Evolutionary conservation across 345 rosid species (phyloP).

Genomic region (Arabidopsis suecica): DNA sequence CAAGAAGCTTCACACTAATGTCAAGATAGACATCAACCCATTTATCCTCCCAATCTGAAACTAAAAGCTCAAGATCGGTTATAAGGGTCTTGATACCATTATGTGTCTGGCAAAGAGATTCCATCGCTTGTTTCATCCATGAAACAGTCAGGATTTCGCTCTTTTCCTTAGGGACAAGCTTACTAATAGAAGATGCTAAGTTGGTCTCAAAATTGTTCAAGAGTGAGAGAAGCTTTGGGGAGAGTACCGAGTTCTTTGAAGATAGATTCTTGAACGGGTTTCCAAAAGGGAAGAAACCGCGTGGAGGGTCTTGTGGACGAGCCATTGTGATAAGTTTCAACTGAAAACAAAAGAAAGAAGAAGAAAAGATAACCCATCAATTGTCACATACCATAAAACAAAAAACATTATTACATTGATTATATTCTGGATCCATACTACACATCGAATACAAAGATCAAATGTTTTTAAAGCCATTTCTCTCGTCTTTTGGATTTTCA

Average conservation of each 20-base stretch:
- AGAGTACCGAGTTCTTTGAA: slow-evolving; percentile 36
- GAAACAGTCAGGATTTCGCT: slow-evolving; percentile 41
- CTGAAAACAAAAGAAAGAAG: slow-evolving; percentile 23
- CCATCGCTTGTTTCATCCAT: slow-evolving; percentile 49
- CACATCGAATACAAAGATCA: background rate
- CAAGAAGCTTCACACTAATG: slow-evolving; percentile 47
- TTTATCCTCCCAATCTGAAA: slow-evolving; percentile 48
- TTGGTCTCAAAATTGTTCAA: slow-evolving; percentile 40
- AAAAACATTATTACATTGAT: background rate
- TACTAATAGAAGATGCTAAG: slow-evolving; percentile 34
- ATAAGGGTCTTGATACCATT: slow-evolving; percentile 42
- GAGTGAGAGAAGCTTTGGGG: slow-evolving; percentile 38
- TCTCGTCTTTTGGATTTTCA: background rate
- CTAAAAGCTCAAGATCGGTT: slow-evolving; percentile 44
- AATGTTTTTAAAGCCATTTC: background rate
- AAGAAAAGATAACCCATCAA: slow-evolving; percentile 11
- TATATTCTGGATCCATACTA: background rate
- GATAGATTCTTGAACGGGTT: slow-evolving; percentile 45
- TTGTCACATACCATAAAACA: background rate
- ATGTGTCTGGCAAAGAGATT: slow-evolving; percentile 43
- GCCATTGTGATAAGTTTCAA: slow-evolving; percentile 31
- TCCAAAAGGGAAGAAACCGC: slow-evolving; percentile 48
- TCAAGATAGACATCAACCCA: slow-evolving; percentile 49
- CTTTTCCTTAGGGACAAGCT: slow-evolving; percentile 44
- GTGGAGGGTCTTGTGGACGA: slow-evolving; percentile 44